Evolutionary conservation across 2,329 filamentous ascomycete genomes (phyloP), one percentile per base, ranked within the genome.

Genomic region (Paraphaeosphaeria sporulosa): DNA sequence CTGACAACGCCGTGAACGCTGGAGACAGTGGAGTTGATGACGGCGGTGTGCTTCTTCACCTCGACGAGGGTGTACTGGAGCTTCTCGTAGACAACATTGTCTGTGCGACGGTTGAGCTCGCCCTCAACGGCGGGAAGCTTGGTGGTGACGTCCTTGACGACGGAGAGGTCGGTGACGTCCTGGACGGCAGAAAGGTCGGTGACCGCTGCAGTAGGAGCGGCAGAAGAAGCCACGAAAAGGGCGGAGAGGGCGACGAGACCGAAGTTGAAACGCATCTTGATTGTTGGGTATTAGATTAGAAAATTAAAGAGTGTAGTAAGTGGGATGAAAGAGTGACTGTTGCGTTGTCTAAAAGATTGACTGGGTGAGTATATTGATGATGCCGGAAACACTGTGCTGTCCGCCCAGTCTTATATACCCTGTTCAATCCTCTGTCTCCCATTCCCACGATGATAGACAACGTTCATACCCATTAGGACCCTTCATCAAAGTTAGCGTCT

Each of bases 211-310:
- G 57, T 34, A 23, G 58, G 53, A 10, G 53, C 58, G 27, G 58
- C 58, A n/a, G 38, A 48, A 15, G 58, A 34, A 19, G 40, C 53
- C 25, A 53, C 53, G 27, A 60, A 53, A 40, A 60, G 47, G 36
- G 46, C 32, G 19, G 53, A 46, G 38, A 56, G 40, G n/a, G 54
- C 47, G 34, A 52, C 25, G 48, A 60, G 42, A 27, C 46, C 19
- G 40, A 52, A 40, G 48, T 47, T 57, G 38, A 60, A 60, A 38
- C 50, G 49, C 58, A 60, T 60, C n/a, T n/a, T 59, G 57, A n/a
- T 21, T 27, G 42, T 53, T 30, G 44, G 44, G 23, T 55, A 56
- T 56, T 42, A 49, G 21, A 40, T 21, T 25, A 56, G 23, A 32
- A 27, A 38, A 32, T 49, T 38, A 46, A 56, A 54, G 53, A 55